Evolutionary conservation across 31 red algal genomes (phyloP), one percentile per base, ranked within the genome.

Genomic region (Endocladia muricata): DNA sequence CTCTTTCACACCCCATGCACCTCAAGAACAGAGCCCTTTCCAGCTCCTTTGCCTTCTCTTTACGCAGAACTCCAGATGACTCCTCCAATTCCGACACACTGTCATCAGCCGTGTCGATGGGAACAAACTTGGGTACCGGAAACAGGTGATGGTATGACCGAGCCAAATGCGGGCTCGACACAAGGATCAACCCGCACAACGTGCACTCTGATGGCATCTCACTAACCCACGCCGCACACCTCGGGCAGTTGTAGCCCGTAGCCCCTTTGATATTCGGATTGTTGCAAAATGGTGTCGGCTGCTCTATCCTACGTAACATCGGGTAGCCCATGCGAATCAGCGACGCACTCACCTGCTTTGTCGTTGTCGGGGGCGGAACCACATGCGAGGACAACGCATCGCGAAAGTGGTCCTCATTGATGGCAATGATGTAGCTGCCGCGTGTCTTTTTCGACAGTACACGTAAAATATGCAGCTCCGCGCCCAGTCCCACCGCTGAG

Each of bases 321-420:
- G 95, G 95, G 41, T 91, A 98, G 34, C 95, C 95, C 95, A 98
- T 98, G 36, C 80, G 74, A 33, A 98, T 86, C 36, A 91, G 73
- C 3, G 91, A 85, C 2, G 76, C 79, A 55, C 39, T 54, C 6
- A 80, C 40, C 44, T 82, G 84, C 35, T 80, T 76, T 5, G 69
- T 78, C 11, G 57, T 66, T 7, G 78, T 77, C 2, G 85, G 82
- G 41, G 95, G 90, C 21, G 95, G 95, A n/a, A 74, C 51, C 28
- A 91, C 70, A 52, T 92, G 88, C 1, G 26, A 26, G 7, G 48
- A 5, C 40, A 94, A 48, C 31, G 81, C 70, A 52, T 90, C 86
- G 35, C 68, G 72, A 58, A 88, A 98, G 68, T 98, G 95, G 36
- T 83, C 88, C 65, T 94, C 91, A 39, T 82, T 68, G 25, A 82